Evolutionary conservation across 2,329 filamentous ascomycete species (phyloP), one percentile per base, ranked within the genome.

Genomic region (Cladosporium sp.): DNA sequence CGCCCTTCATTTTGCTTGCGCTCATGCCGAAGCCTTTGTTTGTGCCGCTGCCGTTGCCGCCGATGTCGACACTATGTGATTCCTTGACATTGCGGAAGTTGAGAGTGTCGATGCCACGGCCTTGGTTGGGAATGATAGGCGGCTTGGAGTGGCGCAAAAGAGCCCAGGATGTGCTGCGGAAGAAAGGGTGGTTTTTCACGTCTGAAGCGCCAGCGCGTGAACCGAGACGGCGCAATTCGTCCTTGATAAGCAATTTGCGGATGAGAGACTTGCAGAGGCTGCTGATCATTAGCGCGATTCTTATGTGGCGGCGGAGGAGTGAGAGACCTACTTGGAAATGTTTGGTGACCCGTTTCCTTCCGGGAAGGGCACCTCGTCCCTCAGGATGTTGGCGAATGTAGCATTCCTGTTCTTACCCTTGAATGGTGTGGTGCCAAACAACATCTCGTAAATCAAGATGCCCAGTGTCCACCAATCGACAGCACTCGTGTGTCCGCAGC

Each of bases 391-490:
- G 61, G 92, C 93, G 78, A 99, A 99, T 0, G 94, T 99, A 14
- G 92, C 92, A 69, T 97, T 99, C 39, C 94, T 86, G 75, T 97
- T 99, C 84, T 99, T 97, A 67, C 94, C 94, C 80, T 99, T 99
- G 83, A 99, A 99, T 1, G 94, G 94, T 0, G 94, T 99, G 0
- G 93, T 99, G 58, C 94, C 94, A 77, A 93, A 99, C 37, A 99
- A 82, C 94, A 99, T 99, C 76, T 99, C 94, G 74, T 97, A 99
- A 59, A 99, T 92, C 70, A 99, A 77, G 66, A 99, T 97, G 19
- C 94, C 94, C 55, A 99, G 76, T 0, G 94, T 99, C 94, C 94
- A 99, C 94, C 94, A 99, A 74, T 99, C 94, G 14, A 99, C 94
- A 14, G 94, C 94, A 72, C 93, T 97, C 7, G 94, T 99, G 76